phyloP scores from a whole-genome alignment of 225 moss, liverwort and hornwort species.

The Neckera pumila region DNA sequence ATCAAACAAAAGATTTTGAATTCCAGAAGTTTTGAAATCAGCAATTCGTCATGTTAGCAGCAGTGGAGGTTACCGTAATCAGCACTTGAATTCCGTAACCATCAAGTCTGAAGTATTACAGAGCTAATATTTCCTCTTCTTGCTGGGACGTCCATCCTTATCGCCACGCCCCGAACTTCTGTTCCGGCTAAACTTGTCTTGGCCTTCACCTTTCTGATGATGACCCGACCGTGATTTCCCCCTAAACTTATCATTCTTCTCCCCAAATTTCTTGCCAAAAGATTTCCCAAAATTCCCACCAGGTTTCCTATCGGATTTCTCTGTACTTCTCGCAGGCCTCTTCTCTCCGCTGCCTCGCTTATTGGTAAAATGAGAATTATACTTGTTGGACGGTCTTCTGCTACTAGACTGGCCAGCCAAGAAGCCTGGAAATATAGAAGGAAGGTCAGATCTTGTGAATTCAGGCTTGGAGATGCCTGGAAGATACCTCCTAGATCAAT shows the following conservation, averaged over 20 bases:
- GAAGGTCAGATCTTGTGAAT: not conserved
- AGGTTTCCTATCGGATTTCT: slow-evolving; percentile 22
- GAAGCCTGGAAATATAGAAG: slow-evolving; percentile 18
- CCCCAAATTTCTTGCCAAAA: slow-evolving; percentile 15
- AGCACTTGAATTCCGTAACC: not conserved
- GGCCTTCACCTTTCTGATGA: slow-evolving; percentile 17
- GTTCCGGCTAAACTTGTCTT: slow-evolving; percentile 19
- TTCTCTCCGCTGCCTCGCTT: slow-evolving; percentile 3
- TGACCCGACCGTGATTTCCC: not conserved
- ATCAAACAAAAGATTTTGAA: not conserved
- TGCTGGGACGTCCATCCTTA: slow-evolving; percentile 27
- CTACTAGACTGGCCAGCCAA: slow-evolving; percentile 24
- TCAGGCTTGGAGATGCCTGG: not conserved
- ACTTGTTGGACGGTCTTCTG: slow-evolving; percentile 22
- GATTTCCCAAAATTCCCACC: slow-evolving; percentile 39
- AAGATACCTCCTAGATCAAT: not conserved
- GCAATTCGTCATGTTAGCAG: not conserved
- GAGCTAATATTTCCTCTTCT: slow-evolving; percentile 27
- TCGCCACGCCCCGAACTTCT: slow-evolving; percentile 14
- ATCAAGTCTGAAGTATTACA: not conserved
- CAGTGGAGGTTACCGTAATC: not conserved
- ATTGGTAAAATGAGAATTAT: slow-evolving; percentile 7
- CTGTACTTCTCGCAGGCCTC: not conserved
- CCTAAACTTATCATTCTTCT: slow-evolving; percentile 9
- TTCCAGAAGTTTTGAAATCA: not conserved